phyloP scores from a whole-genome alignment of 345 rosid species.

The Moringa oleifera region DNA sequence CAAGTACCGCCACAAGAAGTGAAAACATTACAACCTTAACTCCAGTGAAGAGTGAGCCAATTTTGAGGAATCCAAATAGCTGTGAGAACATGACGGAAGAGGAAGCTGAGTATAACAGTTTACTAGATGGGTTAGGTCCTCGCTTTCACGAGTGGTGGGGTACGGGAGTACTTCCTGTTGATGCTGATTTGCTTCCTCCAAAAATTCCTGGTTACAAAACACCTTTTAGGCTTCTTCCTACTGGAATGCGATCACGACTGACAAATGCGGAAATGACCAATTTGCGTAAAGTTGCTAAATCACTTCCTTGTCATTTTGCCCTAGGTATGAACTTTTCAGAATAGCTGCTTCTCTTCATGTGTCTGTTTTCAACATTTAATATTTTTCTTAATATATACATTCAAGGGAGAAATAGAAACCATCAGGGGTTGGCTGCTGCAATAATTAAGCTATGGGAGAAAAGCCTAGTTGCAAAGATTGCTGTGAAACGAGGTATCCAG shows the following conservation, averaged over 20 bases:
- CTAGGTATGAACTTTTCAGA: constrained; percentile 50
- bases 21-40: constrained; percentile 24
- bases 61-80: constrained; percentile 24
- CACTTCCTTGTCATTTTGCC: constrained; percentile 95
- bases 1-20: constrained; percentile 17
- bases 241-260: constrained; percentile 84
- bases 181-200: constrained; percentile 88
- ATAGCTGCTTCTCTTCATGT: constrained; percentile 8
- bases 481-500: constrained; percentile 95
- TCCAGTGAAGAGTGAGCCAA: constrained; percentile 34
- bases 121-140: constrained; percentile 87
- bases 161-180: constrained; percentile 90
- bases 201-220: constrained; percentile 80
- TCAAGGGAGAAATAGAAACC: constrained; percentile 91
- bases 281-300: constrained; percentile 80
- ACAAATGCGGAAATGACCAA: constrained; percentile 96
- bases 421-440: constrained; percentile 92
- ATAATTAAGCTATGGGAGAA: constrained; percentile 92
- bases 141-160: constrained; percentile 99
- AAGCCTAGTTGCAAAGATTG: constrained; percentile 78
- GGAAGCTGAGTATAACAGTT: constrained; percentile 65
- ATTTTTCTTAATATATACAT: constrained; percentile 21
- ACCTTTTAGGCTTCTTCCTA: constrained; percentile 97
- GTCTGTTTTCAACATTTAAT: constrained; percentile 12
- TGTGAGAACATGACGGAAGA: constrained; percentile 58